Evolutionary conservation across 2,329 filamentous ascomycete species (phyloP).

Genomic region (Helminthosporium solani): DNA sequence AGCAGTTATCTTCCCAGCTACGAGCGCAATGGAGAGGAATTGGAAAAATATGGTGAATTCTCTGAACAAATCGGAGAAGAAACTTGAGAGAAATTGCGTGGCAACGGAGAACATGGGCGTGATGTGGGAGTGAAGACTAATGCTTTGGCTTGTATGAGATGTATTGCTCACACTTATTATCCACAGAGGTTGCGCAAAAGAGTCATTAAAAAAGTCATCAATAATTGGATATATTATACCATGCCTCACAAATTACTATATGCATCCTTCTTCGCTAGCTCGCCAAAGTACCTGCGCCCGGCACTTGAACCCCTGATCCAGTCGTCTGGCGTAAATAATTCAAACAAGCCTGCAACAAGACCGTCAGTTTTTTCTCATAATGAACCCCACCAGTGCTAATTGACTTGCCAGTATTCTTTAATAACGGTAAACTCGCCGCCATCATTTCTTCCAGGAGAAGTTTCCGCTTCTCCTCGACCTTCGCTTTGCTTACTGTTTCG

Average conservation of each 20-base stretch:
- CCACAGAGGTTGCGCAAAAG: no score
- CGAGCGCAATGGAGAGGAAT: no score
- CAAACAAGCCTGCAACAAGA: constrained; percentile 7
- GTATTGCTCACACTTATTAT: no score
- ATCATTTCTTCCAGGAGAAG: constrained; percentile 2
- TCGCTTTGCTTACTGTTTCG: constrained; percentile 1
- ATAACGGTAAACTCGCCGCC: constrained; percentile 5
- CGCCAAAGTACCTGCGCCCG: constrained; percentile 8
- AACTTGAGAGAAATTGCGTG: no score
- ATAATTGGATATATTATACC: constrained; percentile 23
- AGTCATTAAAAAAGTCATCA: constrained; percentile 63
- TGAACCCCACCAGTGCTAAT: neutral
- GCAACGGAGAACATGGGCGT: no score
- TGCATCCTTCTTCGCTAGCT: constrained; percentile 3
- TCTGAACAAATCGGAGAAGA: no score
- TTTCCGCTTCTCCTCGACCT: neutral
- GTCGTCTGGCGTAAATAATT: constrained; percentile 9
- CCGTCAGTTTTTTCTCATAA: neutral
- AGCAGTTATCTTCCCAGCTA: no score
- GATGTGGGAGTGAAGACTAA: no score
- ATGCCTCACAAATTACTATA: neutral
- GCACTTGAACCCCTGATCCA: constrained; percentile 9
- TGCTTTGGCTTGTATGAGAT: no score
- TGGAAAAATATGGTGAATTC: no score
- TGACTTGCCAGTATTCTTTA: constrained; percentile 4